These are phyloP conservation scores for Clathrospora elynae DNA, from an alignment of 2,329 filamentous ascomycete species.

Conservation along the genomic window DNA sequence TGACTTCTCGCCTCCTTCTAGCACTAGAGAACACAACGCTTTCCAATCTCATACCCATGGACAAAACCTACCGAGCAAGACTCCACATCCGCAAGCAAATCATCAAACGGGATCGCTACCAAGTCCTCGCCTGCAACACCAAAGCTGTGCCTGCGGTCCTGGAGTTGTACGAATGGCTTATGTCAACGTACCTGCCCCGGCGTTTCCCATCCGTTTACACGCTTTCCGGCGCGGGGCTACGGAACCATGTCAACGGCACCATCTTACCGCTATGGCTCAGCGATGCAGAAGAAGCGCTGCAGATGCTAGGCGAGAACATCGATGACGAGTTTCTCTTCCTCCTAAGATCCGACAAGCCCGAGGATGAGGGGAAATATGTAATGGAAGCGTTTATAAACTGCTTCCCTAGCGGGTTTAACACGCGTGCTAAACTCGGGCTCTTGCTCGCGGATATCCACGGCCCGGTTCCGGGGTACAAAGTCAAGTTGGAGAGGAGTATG, in stretches of 20 bases:
- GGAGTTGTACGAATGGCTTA: conserved; percentile 63
- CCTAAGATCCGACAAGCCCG: conserved; percentile 36
- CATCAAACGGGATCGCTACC: conserved; percentile 52
- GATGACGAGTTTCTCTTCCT: conserved; percentile 67
- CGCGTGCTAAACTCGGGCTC: conserved; percentile 59
- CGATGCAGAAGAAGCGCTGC: conserved; percentile 51
- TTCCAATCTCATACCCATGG: conserved; percentile 63
- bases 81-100: conserved; percentile 56
- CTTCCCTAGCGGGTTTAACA: conserved; percentile 64
- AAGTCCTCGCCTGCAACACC: conserved; percentile 48
- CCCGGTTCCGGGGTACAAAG: conserved; percentile 63
- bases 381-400: conserved; percentile 62
- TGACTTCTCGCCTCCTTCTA: conserved; percentile 30
- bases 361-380: conserved; percentile 53
- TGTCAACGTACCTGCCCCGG: conserved; percentile 60
- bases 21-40: conserved; percentile 59
- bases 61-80: conserved; percentile 62
- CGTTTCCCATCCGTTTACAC: conserved; percentile 62
- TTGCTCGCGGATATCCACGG: conserved; percentile 61
- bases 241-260: conserved; percentile 55
- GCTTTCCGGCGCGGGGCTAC: conserved; percentile 40
- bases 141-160: conserved; percentile 54
- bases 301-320: conserved; percentile 57
- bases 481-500: conserved; percentile 64
- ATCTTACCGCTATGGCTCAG: conserved; percentile 49